Conservation (phyloP, 1,139 yeast species). For the Insectozyma bohioensis region DNA sequence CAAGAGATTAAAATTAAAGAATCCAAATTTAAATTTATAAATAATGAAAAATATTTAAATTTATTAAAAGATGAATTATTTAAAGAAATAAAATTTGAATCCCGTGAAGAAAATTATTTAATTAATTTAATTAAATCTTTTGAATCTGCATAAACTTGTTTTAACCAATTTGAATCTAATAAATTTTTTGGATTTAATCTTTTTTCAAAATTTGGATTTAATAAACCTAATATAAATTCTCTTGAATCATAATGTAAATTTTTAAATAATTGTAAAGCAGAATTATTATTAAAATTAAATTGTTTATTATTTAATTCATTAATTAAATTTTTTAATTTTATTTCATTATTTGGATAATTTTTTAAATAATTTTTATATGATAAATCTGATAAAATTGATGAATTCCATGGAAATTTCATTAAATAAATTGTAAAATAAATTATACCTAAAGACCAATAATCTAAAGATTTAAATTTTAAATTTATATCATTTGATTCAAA, state of each 20-base stretch:
- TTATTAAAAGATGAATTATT: too few species aligned
- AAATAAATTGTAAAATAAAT: slow-evolving; percentile 45
- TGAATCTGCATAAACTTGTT: slow-evolving; percentile 45
- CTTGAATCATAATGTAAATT: slow-evolving; percentile 43
- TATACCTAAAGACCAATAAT: slow-evolving; percentile 55
- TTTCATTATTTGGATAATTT: slow-evolving; percentile 22
- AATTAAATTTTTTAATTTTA: slow-evolving; percentile 17
- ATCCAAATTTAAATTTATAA: background rate
- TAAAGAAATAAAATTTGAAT: too few species aligned
- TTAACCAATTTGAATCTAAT: slow-evolving; percentile 38
- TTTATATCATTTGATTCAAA: slow-evolving; percentile 8
- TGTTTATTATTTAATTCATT: slow-evolving; percentile 23
- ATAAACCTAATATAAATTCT: slow-evolving; percentile 29
- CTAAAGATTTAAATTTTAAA: slow-evolving; percentile 23
- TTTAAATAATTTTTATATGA: slow-evolving; percentile 24
- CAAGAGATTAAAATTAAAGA: too few species aligned
- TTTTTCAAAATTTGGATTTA: slow-evolving; percentile 30
- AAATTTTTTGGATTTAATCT: slow-evolving; percentile 26
- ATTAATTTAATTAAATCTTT: slow-evolving; percentile 30
- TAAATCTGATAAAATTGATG: slow-evolving; percentile 27
- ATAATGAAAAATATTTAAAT: background rate
- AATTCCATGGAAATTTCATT: slow-evolving; percentile 50
- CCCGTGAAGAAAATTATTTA: slow-evolving; percentile 4
- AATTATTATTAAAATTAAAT: slow-evolving; percentile 21
- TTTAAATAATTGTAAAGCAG: slow-evolving; percentile 35